phyloP scores from a whole-genome alignment of 2,329 filamentous ascomycete genomes.

The Nothophaeocryptopus gaeumannii region DNA sequence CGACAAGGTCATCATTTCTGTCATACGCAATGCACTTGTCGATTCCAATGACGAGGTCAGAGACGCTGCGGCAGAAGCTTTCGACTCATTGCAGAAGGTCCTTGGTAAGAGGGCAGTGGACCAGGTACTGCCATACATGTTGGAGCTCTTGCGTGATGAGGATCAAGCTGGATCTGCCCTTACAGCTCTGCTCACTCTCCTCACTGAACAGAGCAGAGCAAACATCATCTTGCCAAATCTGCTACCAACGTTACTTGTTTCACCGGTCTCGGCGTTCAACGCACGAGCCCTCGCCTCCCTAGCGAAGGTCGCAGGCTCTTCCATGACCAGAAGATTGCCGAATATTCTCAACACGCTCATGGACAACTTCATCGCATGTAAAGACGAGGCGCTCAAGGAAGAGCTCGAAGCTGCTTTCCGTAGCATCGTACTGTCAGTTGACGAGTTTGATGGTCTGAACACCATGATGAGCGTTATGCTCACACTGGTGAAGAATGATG shows the following conservation, averaged over 20 bases:
- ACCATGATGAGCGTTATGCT: constrained; percentile 93
- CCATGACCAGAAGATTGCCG: constrained; percentile 87
- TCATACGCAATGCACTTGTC: constrained; percentile 87
- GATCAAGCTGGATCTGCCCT: constrained; percentile 88
- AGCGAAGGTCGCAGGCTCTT: constrained; percentile 81
- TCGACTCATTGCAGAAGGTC: constrained; percentile 90
- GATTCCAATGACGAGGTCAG: constrained; percentile 86
- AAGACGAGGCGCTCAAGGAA: constrained; percentile 67
- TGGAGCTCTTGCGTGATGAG: constrained; percentile 83
- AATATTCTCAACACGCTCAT: constrained; percentile 90
- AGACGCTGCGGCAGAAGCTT: constrained; percentile 94
- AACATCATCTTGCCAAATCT: constrained; percentile 97
- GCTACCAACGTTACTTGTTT: constrained; percentile 84
- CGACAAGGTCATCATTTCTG: constrained; percentile 90
- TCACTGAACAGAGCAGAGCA: constrained; percentile 88
- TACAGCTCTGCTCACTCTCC: constrained; percentile 84
- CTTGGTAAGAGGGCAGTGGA: constrained; percentile 93
- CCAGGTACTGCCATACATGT: constrained; percentile 87
- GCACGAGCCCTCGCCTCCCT: constrained; percentile 89
- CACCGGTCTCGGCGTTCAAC: constrained; percentile 91
- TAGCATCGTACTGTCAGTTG: constrained; percentile 84
- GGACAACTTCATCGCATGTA: constrained; percentile 80
- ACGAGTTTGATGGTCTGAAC: constrained; percentile 94
- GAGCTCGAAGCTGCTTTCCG: constrained; percentile 83
- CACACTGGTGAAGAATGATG: constrained; percentile 83